Percentiles rank a stretch among this genome's conserved stretches.
Evolutionary conservation across 306 rosid genomes (phyloP).

Genomic region (Prunus salicina): DNA sequence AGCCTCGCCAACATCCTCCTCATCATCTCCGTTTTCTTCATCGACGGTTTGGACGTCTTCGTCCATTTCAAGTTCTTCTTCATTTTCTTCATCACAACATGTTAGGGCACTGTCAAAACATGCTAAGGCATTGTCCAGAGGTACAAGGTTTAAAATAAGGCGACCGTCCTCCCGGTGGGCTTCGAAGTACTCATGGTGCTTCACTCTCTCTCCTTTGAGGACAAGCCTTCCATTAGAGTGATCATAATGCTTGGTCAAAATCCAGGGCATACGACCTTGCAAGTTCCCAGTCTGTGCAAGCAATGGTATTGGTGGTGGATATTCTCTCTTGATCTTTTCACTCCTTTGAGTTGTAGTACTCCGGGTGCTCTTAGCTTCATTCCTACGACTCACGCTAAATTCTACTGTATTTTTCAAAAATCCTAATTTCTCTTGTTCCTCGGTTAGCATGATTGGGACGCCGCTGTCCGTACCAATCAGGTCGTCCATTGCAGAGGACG

Average conservation of each 20-base stretch:
- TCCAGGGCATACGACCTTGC: conserved; percentile 37
- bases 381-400: background rate
- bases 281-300: conserved; percentile 25
- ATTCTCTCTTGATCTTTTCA: conserved; percentile 13
- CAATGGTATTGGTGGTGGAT: conserved; percentile 50
- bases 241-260: conserved; percentile 29
- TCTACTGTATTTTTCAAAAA: background rate
- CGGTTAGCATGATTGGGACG: conserved; percentile 26
- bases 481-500: conserved; percentile 31
- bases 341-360: background rate
- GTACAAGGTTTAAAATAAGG: conserved; percentile 36
- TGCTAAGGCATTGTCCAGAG: background rate
- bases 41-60: conserved; percentile 7
- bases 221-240: conserved; percentile 36
- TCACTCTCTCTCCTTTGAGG: conserved; percentile 31
- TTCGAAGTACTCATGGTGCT: conserved; percentile 28
- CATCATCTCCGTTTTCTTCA: background rate
- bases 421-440: background rate
- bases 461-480: conserved; percentile 74
- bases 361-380: background rate
- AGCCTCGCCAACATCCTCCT: background rate
- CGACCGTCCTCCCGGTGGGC: conserved; percentile 46
- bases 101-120: conserved; percentile 8
- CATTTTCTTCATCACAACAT: conserved; percentile 8
- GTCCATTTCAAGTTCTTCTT: conserved; percentile 2